Evolutionary conservation across 208 protist species (phyloP), one percentile per base, ranked within the genome.

Genomic region (Herpetomonas samuelpessoai): DNA sequence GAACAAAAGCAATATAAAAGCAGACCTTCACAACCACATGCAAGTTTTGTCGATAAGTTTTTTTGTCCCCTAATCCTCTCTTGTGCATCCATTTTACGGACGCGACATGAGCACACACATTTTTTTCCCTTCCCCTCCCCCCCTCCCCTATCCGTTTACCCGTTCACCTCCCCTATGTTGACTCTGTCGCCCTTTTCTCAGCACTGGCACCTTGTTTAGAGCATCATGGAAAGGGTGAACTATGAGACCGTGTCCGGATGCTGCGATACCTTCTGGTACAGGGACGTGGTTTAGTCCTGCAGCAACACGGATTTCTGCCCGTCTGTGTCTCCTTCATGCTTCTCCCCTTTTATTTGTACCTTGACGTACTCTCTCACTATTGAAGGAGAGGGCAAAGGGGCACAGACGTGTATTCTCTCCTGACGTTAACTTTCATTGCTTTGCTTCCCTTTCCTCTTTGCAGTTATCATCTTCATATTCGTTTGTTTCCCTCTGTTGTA

Each of bases 401-500:
- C 14, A 4, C 18, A n/a, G 19, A 55, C 22, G 6, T 9, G 7
- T 9, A 39, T 55, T 7, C 24, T 38, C 10, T n/a, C 19, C 24
- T 55, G 22, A 59, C 18, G 7, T 12, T 31, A 44, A 3, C 9
- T 24, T 59, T 44, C 27, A 22, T 26, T 59, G 7, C n/a, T 47
- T 59, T 46, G 9, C 26, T 44, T 2, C 22, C 19, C 38, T 7
- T 62, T 41, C 53, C 30, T 54, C 21, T 51, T 53, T 14, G 50
- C 9, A 9, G 14, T 29, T 35, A 19, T 45, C 21, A 4, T 24
- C 19, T 35, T 6, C 26, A 1, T 31, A 3, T 51, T 7, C 53
- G 22, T 62, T 21, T 54, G 10, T 51, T 53, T 14, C 53, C 9
- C 28, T 18, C 22, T 35, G n/a, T 45, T 44, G 12, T 24, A n/a